A percentile compares a stretch with the other conserved stretches of the same genome.
Evolutionary conservation across 2,329 filamentous ascomycete species (phyloP).

Genomic region (Sodiomyces alkalinus): DNA sequence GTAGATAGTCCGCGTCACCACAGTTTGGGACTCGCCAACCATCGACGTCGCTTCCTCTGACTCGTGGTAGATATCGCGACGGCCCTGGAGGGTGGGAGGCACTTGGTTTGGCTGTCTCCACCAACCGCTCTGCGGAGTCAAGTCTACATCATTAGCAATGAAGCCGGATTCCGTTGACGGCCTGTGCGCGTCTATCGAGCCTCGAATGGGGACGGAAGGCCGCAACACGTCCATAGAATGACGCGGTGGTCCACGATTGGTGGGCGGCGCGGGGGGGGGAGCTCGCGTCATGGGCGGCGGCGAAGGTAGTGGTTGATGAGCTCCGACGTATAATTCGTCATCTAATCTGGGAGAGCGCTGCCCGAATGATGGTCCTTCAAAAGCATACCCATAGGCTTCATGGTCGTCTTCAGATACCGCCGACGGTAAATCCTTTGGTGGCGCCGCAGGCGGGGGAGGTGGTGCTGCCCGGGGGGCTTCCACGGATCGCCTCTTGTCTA

Average conservation of each 20-base stretch:
- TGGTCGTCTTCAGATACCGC: no score
- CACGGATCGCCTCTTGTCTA: constrained; percentile 43
- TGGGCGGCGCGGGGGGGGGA: constrained; percentile 4
- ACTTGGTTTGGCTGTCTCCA: constrained; percentile 71
- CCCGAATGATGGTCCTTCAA: no score
- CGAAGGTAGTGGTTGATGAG: constrained; percentile 25
- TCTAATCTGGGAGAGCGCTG: constrained; percentile 24
- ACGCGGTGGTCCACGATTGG: constrained; percentile 21
- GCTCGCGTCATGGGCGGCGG: constrained; percentile 13
- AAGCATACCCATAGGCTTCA: constrained; percentile 54
- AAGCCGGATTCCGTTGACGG: constrained; percentile 66
- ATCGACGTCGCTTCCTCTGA: constrained; percentile 60
- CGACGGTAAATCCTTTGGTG: constrained; percentile 33
- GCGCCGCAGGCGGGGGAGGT: constrained; percentile 34
- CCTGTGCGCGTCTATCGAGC: constrained; percentile 62
- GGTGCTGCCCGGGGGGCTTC: constrained; percentile 59
- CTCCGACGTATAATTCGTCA: constrained; percentile 31
- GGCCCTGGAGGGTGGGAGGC: constrained; percentile 67
- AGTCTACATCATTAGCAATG: constrained; percentile 77
- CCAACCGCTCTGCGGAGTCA: constrained; percentile 63
- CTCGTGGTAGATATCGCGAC: constrained; percentile 72
- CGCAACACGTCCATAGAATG: constrained; percentile 53
- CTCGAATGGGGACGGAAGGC: constrained; percentile 23
- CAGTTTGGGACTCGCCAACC: constrained; percentile 54
- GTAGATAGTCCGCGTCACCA: constrained; percentile 65